Percentiles rank a stretch among this genome's conserved stretches.
These are phyloP conservation scores for Striga asiatica DNA, from an alignment of 257 asterid species.

Conservation along the genomic window DNA sequence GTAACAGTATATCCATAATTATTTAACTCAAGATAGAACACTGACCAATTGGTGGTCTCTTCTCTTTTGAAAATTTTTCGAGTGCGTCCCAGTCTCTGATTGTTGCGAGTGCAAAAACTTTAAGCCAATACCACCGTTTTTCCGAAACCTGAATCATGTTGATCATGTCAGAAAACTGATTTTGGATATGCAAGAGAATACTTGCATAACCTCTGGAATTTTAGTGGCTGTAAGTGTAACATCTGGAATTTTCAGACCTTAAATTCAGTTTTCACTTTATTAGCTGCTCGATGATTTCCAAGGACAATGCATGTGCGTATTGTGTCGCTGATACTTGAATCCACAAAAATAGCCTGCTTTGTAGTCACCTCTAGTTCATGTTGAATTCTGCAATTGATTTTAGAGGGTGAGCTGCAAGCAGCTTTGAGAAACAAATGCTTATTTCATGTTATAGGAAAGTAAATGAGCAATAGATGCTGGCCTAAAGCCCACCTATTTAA, in stretches of 20 bases:
- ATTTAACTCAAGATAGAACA: constrained; percentile 6
- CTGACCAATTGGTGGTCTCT: constrained; percentile 81
- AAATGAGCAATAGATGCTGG: background rate
- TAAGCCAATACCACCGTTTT: constrained; percentile 98
- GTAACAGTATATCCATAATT: background rate
- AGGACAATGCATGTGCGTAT: constrained; percentile 89
- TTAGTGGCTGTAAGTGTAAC: constrained; percentile 3
- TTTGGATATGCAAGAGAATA: constrained; percentile 3
- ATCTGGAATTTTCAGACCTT: constrained; percentile 43
- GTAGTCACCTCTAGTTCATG: constrained; percentile 75
- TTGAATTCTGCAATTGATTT: constrained; percentile 50
- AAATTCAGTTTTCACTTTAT: constrained; percentile 67
- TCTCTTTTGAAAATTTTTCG: constrained; percentile 86
- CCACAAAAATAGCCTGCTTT: constrained; percentile 88
- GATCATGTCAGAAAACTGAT: constrained; percentile 1
- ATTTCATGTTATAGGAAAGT: background rate
- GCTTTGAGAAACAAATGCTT: background rate
- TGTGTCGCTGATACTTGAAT: constrained; percentile 92
- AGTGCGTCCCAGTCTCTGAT: constrained; percentile 87
- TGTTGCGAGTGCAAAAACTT: constrained; percentile 88
- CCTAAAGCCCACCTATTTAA: too few species aligned
- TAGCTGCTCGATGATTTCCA: constrained; percentile 82
- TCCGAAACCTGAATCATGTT: constrained; percentile 71
- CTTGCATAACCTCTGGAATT: background rate
- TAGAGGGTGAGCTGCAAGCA: constrained; percentile 11